These are phyloP conservation scores for Calonectria pseudoreteaudii DNA, from an alignment of 2,329 filamentous ascomycete species.

Conservation along the genomic window DNA sequence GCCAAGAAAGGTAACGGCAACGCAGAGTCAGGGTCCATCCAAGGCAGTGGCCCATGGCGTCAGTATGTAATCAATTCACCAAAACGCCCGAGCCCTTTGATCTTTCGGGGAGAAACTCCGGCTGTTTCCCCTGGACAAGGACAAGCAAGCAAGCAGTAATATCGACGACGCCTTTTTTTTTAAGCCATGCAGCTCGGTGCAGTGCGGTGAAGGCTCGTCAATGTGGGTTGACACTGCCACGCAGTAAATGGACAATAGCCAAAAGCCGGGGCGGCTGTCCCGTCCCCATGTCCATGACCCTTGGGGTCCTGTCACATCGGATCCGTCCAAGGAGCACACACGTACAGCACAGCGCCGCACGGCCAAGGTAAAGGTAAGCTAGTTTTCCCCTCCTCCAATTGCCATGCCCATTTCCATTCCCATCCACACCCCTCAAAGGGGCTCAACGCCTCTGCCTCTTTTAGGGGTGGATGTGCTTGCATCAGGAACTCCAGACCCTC, in stretches of 20 bases:
- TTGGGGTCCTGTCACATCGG: conserved; percentile 14
- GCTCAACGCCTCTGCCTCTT: conserved; percentile 26
- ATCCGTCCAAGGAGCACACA: background rate
- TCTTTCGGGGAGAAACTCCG: conserved; percentile 6
- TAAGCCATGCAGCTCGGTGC: background rate
- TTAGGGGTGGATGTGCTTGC: conserved; percentile 28
- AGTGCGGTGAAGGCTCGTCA: background rate
- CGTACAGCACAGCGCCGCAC: conserved; percentile 4
- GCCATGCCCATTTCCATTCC: conserved; percentile 17
- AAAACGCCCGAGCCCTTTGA: conserved; percentile 6
- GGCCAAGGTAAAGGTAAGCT: conserved; percentile 14
- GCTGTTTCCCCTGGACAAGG: background rate
- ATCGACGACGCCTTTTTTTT: conserved; percentile 1
- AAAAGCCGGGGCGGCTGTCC: conserved; percentile 9
- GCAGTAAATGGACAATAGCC: conserved; percentile 7
- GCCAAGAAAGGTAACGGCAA: conserved; percentile 12
- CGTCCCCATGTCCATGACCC: conserved; percentile 15
- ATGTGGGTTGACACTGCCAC: conserved; percentile 8
- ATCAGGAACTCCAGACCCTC: conserved; percentile 35
- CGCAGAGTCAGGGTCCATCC: background rate
- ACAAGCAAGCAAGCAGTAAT: background rate
- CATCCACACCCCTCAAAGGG: conserved; percentile 32
- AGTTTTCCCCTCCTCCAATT: conserved; percentile 14
- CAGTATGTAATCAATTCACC: conserved; percentile 1
- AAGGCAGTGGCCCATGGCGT: background rate